These are phyloP conservation scores for Talaromyces amestolkiae DNA, from an alignment of 2,329 filamentous ascomycete species.

Conservation along the genomic window DNA sequence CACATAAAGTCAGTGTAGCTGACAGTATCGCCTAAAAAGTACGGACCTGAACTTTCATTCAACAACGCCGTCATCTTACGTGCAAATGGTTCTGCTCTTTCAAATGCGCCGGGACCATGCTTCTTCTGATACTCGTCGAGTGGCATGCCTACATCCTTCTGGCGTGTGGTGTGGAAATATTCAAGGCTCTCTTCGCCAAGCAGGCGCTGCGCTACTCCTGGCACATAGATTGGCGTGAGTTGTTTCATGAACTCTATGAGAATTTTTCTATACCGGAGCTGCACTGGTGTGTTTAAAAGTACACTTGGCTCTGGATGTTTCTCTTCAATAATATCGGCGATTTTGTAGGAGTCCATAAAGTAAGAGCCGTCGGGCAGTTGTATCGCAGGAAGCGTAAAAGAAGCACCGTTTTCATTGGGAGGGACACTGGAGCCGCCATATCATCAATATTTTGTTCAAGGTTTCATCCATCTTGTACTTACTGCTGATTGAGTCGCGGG, in stretches of 20 bases:
- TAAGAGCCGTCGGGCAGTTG: constrained; percentile 56
- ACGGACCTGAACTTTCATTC: constrained; percentile 56
- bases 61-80: constrained; percentile 46
- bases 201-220: constrained; percentile 50
- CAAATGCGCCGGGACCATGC: constrained; percentile 54
- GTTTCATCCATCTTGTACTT: background rate
- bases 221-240: constrained; percentile 47
- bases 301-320: constrained; percentile 58
- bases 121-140: constrained; percentile 50
- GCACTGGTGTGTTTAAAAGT: constrained; percentile 53
- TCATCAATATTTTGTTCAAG: background rate
- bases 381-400: constrained; percentile 59
- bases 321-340: constrained; percentile 59
- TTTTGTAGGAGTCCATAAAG: constrained; percentile 63
- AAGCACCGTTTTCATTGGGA: constrained; percentile 44
- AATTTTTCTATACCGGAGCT: constrained; percentile 47
- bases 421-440: constrained; percentile 36
- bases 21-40: constrained; percentile 57
- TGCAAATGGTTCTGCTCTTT: constrained; percentile 40
- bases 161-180: constrained; percentile 59
- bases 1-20: constrained; percentile 61
- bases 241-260: constrained; percentile 30
- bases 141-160: constrained; percentile 50
- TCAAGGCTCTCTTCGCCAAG: constrained; percentile 52
- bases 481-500: constrained; percentile 1